phyloP scores from a whole-genome alignment of 345 rosid species.

The Bruguiera gymnorhiza region DNA sequence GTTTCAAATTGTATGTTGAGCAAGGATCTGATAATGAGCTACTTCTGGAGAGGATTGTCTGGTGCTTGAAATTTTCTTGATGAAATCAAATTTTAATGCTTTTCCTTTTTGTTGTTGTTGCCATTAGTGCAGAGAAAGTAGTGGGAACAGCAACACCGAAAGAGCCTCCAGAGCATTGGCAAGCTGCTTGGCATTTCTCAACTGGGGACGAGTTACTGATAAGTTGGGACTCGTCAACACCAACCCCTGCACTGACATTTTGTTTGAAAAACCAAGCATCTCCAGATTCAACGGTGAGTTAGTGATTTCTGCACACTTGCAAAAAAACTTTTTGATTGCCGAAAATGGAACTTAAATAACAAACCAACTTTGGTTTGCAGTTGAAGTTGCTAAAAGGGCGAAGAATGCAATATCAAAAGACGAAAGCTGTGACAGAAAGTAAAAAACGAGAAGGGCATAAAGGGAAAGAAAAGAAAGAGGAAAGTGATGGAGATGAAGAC shows the following conservation, averaged over 20 bases:
- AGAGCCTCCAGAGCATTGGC: conserved; percentile 52
- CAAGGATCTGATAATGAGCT: background rate
- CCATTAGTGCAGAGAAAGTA: conserved; percentile 80
- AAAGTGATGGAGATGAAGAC: conserved; percentile 27
- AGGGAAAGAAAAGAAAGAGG: conserved; percentile 1
- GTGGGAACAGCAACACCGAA: conserved; percentile 77
- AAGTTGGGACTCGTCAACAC: conserved; percentile 43
- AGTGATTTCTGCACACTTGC: background rate
- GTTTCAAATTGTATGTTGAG: conserved; percentile 1
- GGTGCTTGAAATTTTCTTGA: background rate
- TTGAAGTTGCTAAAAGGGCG: conserved; percentile 58
- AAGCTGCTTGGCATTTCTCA: conserved; percentile 73
- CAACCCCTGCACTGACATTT: conserved; percentile 34
- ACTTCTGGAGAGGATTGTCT: no score
- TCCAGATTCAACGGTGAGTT: conserved; percentile 45
- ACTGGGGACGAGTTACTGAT: conserved; percentile 69
- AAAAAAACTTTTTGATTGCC: background rate
- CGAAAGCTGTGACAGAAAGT: background rate
- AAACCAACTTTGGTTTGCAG: conserved; percentile 25
- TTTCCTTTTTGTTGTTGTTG: conserved; percentile 22
- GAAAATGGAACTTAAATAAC: background rate
- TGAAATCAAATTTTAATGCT: conserved; percentile 5
- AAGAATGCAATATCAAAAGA: conserved; percentile 54
- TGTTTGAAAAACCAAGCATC: conserved; percentile 36
- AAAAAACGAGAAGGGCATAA: conserved; percentile 1